Evolutionary conservation across 2,329 filamentous ascomycete genomes (phyloP).

Genomic region (Phaeosphaeria sp.): DNA sequence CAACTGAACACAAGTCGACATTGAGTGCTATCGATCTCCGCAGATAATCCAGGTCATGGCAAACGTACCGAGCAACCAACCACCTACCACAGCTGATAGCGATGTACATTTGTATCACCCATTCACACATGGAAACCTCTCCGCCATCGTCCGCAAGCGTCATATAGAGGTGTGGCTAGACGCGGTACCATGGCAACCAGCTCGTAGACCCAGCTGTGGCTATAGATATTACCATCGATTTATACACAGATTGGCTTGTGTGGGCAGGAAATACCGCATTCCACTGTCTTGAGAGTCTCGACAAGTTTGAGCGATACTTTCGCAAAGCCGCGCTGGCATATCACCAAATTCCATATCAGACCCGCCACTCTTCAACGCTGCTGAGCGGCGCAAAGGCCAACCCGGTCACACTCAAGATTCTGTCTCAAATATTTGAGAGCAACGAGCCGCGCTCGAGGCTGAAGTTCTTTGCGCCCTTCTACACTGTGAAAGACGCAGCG

Average conservation of each 20-base stretch:
- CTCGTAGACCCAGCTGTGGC: background rate
- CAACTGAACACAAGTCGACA: background rate
- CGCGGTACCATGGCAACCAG: background rate
- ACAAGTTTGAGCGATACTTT: constrained; percentile 9
- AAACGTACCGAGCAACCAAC: background rate
- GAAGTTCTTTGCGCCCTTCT: constrained; percentile 10
- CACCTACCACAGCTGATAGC: background rate
- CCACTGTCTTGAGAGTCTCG: constrained; percentile 8
- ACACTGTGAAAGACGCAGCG: background rate
- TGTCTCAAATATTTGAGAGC: constrained; percentile 10
- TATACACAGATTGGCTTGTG: constrained; percentile 12
- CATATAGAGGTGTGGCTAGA: constrained; percentile 3
- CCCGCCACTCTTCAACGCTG: constrained; percentile 3
- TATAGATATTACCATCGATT: background rate
- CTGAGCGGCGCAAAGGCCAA: constrained; percentile 1
- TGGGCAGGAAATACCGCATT: constrained; percentile 2
- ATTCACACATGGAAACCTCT: background rate
- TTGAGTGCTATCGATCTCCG: background rate
- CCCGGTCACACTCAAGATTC: background rate
- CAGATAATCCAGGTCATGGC: background rate
- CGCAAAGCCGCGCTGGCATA: constrained; percentile 7
- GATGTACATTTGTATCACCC: background rate
- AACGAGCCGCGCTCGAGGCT: constrained; percentile 1
- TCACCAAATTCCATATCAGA: constrained; percentile 7
- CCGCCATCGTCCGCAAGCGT: background rate